These are phyloP conservation scores for Hymenoscyphus scutula DNA, from an alignment of 2,329 filamentous ascomycete species.

Conservation along the genomic window DNA sequence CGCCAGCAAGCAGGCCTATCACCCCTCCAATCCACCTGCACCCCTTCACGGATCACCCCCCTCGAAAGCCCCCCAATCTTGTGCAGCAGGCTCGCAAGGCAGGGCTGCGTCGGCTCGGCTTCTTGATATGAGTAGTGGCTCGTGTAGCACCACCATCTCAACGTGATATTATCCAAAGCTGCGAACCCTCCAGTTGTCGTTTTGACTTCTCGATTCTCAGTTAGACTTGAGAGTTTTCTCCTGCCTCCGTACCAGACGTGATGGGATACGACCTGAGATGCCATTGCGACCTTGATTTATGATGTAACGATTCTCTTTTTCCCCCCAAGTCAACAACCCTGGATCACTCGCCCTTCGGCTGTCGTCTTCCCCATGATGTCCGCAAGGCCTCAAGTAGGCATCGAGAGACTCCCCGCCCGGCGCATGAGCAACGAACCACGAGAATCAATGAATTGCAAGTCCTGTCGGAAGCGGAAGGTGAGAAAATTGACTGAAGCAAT, in stretches of 20 bases:
- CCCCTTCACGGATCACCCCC: constrained; percentile 6
- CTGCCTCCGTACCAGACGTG: constrained; percentile 9
- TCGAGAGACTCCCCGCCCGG: constrained; percentile 36
- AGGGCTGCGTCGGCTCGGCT: constrained; percentile 2
- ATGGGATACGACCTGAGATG: constrained; percentile 25
- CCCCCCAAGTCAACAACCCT: constrained; percentile 13
- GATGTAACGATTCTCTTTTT: constrained; percentile 30
- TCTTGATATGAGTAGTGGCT: neutral
- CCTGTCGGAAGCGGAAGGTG: constrained; percentile 89
- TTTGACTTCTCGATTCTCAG: neutral
- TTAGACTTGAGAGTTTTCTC: neutral
- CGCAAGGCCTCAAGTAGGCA: constrained; percentile 36
- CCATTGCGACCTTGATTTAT: constrained; percentile 26
- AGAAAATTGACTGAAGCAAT: constrained; percentile 25
- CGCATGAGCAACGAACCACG: constrained; percentile 56
- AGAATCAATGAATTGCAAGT: constrained; percentile 95
- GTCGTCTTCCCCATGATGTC: constrained; percentile 30
- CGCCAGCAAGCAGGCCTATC: neutral
- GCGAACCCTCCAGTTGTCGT: constrained; percentile 5
- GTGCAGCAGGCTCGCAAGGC: neutral
- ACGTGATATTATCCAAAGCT: constrained; percentile 14
- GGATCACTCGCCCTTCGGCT: neutral
- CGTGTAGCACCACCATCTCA: neutral
- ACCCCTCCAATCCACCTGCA: neutral
- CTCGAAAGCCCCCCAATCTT: constrained; percentile 6